A percentile compares a stretch with the other conserved stretches of the same genome.
phyloP scores from a whole-genome alignment of 1,284 basidiomycete genomes.

The Polyporus tsugae region DNA sequence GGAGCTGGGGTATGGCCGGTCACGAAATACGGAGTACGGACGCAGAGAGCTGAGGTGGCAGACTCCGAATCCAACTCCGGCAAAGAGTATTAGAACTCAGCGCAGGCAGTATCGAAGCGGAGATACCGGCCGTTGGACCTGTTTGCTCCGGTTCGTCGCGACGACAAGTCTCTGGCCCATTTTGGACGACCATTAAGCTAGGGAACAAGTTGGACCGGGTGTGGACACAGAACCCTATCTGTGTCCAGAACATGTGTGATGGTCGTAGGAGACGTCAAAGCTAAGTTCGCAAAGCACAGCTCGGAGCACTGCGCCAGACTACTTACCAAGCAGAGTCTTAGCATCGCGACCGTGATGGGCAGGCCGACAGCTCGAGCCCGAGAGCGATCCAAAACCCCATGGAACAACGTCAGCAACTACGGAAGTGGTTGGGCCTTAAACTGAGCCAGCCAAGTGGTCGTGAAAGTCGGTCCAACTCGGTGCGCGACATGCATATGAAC shows the following conservation, averaged over 20 bases:
- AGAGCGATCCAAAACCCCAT: too few species aligned
- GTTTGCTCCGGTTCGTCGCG: slow-evolving; percentile 77
- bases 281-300: too few species aligned
- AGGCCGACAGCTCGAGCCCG: too few species aligned
- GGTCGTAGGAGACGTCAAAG: too few species aligned
- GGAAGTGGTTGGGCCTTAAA: too few species aligned
- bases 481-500: too few species aligned
- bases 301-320: too few species aligned
- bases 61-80: slow-evolving; percentile 85
- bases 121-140: slow-evolving; percentile 49
- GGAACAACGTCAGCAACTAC: too few species aligned
- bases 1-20: slow-evolving; percentile 38
- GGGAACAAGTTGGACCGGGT: not conserved
- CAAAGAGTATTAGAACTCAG: not conserved
- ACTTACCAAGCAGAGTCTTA: too few species aligned
- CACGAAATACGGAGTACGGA: slow-evolving; percentile 51
- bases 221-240: not conserved
- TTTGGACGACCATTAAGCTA: not conserved
- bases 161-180: slow-evolving; percentile 50
- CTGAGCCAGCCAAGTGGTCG: too few species aligned
- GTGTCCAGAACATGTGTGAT: not conserved
- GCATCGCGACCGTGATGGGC: too few species aligned
- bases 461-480: too few species aligned
- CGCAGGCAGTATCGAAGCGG: not conserved
- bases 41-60: slow-evolving; percentile 78